Evolutionary conservation across 148 eudicot genomes (phyloP).

Genomic region (Suaeda aralocaspica): DNA sequence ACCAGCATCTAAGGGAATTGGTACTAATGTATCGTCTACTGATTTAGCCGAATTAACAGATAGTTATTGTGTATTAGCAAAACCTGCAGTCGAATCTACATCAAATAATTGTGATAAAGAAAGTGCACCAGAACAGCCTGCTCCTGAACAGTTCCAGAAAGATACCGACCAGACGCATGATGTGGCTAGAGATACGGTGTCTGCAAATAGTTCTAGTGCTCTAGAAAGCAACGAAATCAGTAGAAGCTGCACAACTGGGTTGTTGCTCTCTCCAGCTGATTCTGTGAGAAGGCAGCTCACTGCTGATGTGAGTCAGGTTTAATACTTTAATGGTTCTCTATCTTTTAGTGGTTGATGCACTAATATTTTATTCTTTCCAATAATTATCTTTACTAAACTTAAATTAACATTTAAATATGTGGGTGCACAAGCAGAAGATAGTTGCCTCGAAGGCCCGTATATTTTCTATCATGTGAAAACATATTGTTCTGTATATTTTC

Average conservation of each 20-base stretch:
- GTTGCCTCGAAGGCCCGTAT: too few relatives aligned
- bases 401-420: too few relatives aligned
- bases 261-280: slow-evolving; percentile 8
- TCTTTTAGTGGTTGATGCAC: not conserved
- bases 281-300: not conserved
- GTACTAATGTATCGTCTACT: slow-evolving; percentile 1
- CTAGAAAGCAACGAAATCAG: slow-evolving; percentile 2
- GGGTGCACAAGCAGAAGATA: too few relatives aligned
- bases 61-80: slow-evolving; percentile 8
- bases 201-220: slow-evolving; percentile 7
- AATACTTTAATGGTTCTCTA: not conserved
- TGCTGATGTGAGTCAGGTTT: slow-evolving; percentile 28
- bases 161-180: not conserved
- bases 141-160: slow-evolving; percentile 1
- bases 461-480: too few relatives aligned
- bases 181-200: not conserved
- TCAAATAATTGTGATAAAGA: slow-evolving; percentile 7
- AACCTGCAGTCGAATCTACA: slow-evolving; percentile 2
- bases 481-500: too few relatives aligned
- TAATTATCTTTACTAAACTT: not conserved
- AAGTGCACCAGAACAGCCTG: slow-evolving; percentile 3
- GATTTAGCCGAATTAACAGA: not conserved
- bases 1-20: slow-evolving; percentile 8
- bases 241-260: slow-evolving; percentile 1
- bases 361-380: not conserved